Percentiles rank a stretch among this genome's conserved stretches.
phyloP scores from a whole-genome alignment of 1,284 basidiomycete genomes.

The Sphagnurus paluster region DNA sequence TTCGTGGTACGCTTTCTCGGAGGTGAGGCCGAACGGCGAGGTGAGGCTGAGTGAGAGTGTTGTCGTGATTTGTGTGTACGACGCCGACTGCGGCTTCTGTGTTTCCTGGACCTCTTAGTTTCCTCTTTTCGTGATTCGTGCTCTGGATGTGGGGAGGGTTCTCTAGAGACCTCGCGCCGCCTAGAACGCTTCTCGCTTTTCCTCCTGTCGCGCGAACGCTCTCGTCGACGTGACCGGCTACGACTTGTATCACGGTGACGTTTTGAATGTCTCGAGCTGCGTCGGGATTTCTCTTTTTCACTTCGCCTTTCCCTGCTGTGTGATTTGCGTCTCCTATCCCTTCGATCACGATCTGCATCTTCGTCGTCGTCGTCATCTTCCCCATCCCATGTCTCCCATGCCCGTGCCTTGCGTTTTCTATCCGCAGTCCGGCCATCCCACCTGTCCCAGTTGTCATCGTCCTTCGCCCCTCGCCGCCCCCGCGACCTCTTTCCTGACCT shows the following conservation, averaged over 20 bases:
- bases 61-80: conserved; percentile 20
- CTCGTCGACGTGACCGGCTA: conserved; percentile 12
- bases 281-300: conserved; percentile 27
- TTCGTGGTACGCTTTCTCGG: conserved; percentile 25
- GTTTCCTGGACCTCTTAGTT: conserved; percentile 4
- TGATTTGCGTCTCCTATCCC: conserved; percentile 27
- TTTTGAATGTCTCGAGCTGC: conserved; percentile 19
- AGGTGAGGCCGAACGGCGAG: conserved; percentile 21
- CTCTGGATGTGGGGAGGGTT: conserved; percentile 2
- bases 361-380: conserved; percentile 30
- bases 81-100: conserved; percentile 14
- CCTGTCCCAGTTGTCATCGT: conserved; percentile 43
- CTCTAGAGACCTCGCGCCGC: conserved; percentile 5
- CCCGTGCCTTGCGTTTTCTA: conserved; percentile 41
- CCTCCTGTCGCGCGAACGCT: conserved; percentile 4
- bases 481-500: conserved; percentile 12
- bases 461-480: conserved; percentile 16
- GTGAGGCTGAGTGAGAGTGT: conserved; percentile 18
- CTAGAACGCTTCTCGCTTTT: conserved; percentile 8
- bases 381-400: conserved; percentile 43
- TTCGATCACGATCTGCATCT: conserved; percentile 22
- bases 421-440: conserved; percentile 49
- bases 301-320: conserved; percentile 25
- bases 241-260: conserved; percentile 13
- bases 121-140: conserved; percentile 6